phyloP scores from a whole-genome alignment of 305 asterid species.

The Fraxinus xanthoxyloides region DNA sequence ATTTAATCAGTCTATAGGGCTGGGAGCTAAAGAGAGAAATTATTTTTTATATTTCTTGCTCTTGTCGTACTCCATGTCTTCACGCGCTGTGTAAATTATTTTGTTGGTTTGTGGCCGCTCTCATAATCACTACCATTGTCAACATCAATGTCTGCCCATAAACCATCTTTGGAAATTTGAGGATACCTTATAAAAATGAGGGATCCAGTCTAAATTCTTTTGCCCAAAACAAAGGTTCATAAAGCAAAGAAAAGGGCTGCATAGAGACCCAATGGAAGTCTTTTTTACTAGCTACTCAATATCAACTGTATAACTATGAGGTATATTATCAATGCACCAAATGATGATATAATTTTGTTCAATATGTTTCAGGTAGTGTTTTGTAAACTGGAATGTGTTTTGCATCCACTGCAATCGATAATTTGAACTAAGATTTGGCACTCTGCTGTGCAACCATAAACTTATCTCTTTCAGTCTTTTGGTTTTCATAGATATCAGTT shows the following conservation, averaged over 20 bases:
- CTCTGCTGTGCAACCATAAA: constrained; percentile 10
- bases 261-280: neutral
- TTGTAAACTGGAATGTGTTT: neutral
- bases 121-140: neutral
- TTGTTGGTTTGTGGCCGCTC: neutral
- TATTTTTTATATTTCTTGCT: neutral
- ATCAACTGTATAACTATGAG: neutral
- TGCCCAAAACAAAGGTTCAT: neutral
- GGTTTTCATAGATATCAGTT: constrained; percentile 51
- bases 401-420: neutral
- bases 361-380: neutral
- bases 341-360: neutral
- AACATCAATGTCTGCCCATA: neutral
- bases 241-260: neutral
- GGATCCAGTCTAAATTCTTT: neutral
- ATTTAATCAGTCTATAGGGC: neutral
- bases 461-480: constrained; percentile 24
- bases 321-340: neutral
- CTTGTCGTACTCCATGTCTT: neutral
- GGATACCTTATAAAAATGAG: neutral
- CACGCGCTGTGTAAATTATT: neutral
- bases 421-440: neutral
- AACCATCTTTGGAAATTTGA: neutral
- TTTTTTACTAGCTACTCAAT: neutral
- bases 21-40: neutral